Evolutionary conservation across 805 yeast genomes (phyloP).

Genomic region (Vanderwaltozyma polyspora): DNA sequence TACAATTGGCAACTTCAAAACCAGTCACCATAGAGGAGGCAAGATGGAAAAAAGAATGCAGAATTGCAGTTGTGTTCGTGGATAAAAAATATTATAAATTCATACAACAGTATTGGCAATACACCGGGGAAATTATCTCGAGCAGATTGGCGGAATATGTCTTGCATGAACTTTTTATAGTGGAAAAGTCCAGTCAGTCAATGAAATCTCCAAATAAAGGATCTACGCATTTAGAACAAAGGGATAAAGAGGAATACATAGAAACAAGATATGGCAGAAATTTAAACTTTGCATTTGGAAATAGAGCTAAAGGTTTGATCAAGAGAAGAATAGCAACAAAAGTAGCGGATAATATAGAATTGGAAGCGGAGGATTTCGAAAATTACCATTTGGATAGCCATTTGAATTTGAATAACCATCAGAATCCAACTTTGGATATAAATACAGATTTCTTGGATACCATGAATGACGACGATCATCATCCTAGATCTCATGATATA

Average conservation of each 20-base stretch:
- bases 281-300: conserved; percentile 63
- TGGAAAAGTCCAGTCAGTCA: conserved; percentile 20
- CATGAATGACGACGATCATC: background rate
- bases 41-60: conserved; percentile 50
- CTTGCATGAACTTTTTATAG: conserved; percentile 43
- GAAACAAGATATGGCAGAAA: conserved; percentile 90
- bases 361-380: conserved; percentile 13
- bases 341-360: conserved; percentile 32
- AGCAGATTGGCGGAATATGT: conserved; percentile 83
- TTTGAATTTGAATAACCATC: background rate
- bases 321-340: conserved; percentile 65
- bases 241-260: conserved; percentile 51
- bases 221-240: conserved; percentile 4
- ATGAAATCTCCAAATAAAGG: conserved; percentile 2
- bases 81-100: conserved; percentile 45
- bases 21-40: conserved; percentile 52
- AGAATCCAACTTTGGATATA: background rate
- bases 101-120: conserved; percentile 92
- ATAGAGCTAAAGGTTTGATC: conserved; percentile 65
- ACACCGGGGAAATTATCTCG: conserved; percentile 92
- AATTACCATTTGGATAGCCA: conserved; percentile 8
- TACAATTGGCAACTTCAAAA: conserved; percentile 62
- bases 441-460: background rate
- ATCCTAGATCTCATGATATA: background rate
- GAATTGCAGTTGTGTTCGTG: conserved; percentile 70